These are phyloP conservation scores for Xylaria curta DNA, from an alignment of 495 filamentous ascomycete genomes.

Conservation along the genomic window DNA sequence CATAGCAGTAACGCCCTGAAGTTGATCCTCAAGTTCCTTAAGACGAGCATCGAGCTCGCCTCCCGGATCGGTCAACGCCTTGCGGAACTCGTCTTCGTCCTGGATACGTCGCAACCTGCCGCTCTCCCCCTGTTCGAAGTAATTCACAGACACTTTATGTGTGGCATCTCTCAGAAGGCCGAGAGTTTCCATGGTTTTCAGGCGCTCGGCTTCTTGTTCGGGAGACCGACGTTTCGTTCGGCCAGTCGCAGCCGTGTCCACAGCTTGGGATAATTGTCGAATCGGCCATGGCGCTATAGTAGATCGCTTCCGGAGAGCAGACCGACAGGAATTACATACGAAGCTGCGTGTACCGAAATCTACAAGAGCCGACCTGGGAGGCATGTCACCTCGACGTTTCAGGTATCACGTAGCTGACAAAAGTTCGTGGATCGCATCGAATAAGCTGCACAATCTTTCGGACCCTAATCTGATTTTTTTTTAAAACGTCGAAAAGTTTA, in stretches of 20 bases:
- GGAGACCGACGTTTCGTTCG: constrained; percentile 28
- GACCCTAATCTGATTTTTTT: background rate
- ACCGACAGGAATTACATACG: constrained; percentile 47
- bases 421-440: background rate
- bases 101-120: constrained; percentile 44
- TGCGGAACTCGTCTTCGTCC: constrained; percentile 43
- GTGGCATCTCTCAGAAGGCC: constrained; percentile 30
- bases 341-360: constrained; percentile 40
- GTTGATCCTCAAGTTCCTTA: constrained; percentile 59
- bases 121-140: constrained; percentile 52
- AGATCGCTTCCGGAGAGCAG: constrained; percentile 34
- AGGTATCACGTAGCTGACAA: background rate
- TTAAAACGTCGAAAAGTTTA: background rate
- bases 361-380: constrained; percentile 40
- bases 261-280: constrained; percentile 35
- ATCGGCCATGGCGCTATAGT: constrained; percentile 35
- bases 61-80: constrained; percentile 45
- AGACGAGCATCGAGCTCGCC: constrained; percentile 54
- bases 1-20: constrained; percentile 50
- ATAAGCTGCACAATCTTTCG: background rate
- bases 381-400: constrained; percentile 37
- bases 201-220: constrained; percentile 36
- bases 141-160: constrained; percentile 41
- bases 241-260: constrained; percentile 25
- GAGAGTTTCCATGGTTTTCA: constrained; percentile 33